Base-by-base conservation (phyloP, 441 rosid genomes). In the Euphorbia schlechtendalii region DNA sequence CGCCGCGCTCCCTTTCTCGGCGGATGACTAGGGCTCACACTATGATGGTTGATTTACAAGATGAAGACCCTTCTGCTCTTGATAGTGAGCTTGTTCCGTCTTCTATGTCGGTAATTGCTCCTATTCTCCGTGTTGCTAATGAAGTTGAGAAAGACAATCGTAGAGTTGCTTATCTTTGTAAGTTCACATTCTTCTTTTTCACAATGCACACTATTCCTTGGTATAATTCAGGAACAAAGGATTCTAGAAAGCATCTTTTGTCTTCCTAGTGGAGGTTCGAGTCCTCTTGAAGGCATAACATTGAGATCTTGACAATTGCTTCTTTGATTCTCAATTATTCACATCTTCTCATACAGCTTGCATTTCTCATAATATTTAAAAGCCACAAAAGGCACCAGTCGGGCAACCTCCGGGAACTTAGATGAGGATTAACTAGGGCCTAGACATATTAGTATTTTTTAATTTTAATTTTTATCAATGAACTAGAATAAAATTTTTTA, bases 41-140 rank as follows among this genome's bases (percentile, higher is more conserved):
- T 1, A 80, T 75, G 93, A 49, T 79, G 81, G 75, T 81, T 20
- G 89, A 86, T 24, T 49, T 81, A 40, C 80, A 75, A 22, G 78
- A 81, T 3, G 86, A 85, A 13, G 96, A 87, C 46, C 63, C 41
- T 45, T 22, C 76, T 4, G 64, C 70, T 2, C 66, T 86, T 10
- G 99, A 94, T 57, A 94, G 98, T 59, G 96, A 94, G 77, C 82
- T 89, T 11, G 96, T 91, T n/a, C 98, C 98, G 6, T 91, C 99
- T 25, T 85, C 94, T 27, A 70, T 94, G 17, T 86, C 86, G 0
- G 38, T 69, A 20, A 74, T 89, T 64, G 86, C 74, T 65, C 96
- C 94, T 0, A 72, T 89, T 76, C 96, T 94, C 57, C 96, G 98
- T 10, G 98, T 89, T 1, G 99, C 98, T 54, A 94, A 91, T 75